These are phyloP conservation scores for Xerocomus brunneocitrinus DNA, from an alignment of 768 basidiomycete species.

Conservation along the genomic window DNA sequence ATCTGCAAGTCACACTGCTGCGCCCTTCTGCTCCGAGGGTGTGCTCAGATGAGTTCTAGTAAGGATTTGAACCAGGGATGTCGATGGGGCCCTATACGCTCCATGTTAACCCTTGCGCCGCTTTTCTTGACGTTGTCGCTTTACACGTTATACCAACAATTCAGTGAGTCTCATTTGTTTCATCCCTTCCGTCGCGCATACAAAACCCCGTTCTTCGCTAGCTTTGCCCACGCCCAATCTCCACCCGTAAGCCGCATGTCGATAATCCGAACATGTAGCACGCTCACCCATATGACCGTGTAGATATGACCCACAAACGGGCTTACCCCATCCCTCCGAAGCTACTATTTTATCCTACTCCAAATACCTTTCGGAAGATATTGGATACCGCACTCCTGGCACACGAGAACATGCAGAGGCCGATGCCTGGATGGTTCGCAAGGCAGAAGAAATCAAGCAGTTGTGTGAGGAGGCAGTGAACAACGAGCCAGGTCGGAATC, in stretches of 20 bases:
- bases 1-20: not conserved
- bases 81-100: slow-evolving; percentile 56
- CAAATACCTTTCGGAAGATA: slow-evolving; percentile 72
- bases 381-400: slow-evolving; percentile 90
- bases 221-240: slow-evolving; percentile 56
- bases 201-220: slow-evolving; percentile 19
- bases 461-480: slow-evolving; percentile 56
- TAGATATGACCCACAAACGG: slow-evolving; percentile 47
- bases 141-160: slow-evolving; percentile 46
- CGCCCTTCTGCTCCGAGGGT: not conserved
- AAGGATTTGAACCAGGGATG: slow-evolving; percentile 2
- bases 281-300: not conserved
- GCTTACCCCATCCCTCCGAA: slow-evolving; percentile 69
- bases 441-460: slow-evolving; percentile 55
- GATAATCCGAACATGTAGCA: not conserved
- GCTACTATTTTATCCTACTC: slow-evolving; percentile 58
- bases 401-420: slow-evolving; percentile 83
- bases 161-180: slow-evolving; percentile 33
- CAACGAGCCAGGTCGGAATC: slow-evolving; percentile 42
- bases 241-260: slow-evolving; percentile 40
- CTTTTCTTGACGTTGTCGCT: slow-evolving; percentile 48
- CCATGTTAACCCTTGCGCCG: slow-evolving; percentile 51
- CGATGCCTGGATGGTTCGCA: slow-evolving; percentile 74
- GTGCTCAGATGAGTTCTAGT: slow-evolving; percentile 4
- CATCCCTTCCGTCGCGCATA: not conserved